Evolutionary conservation across 2,329 filamentous ascomycete species (phyloP).

Genomic region (Scedosporium dehoogii): DNA sequence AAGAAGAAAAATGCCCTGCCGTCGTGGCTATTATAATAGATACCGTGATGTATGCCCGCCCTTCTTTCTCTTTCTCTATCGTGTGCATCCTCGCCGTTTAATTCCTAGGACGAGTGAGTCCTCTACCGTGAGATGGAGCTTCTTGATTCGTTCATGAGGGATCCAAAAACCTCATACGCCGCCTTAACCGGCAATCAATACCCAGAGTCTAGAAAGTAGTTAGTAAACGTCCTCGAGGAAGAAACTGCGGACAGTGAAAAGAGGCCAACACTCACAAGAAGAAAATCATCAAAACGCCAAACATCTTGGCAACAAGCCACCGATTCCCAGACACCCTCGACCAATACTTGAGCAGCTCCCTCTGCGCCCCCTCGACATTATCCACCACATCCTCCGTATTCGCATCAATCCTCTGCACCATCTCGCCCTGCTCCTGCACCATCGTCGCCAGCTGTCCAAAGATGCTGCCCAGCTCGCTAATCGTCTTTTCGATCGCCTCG

Average conservation of each 20-base stretch:
- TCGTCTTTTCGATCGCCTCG: conserved; percentile 92
- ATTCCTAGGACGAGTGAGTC: too few species aligned
- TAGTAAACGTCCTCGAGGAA: conserved; percentile 10
- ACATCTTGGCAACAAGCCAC: conserved; percentile 81
- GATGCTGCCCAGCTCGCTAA: conserved; percentile 78
- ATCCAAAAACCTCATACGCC: neutral
- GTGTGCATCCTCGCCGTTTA: neutral
- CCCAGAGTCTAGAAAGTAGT: conserved; percentile 43
- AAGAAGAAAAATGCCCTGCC: conserved; percentile 10
- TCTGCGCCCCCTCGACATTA: conserved; percentile 93
- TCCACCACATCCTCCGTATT: conserved; percentile 98
- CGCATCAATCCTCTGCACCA: conserved; percentile 94
- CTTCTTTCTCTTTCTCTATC: conserved; percentile 8
- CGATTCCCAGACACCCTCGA: conserved; percentile 85
- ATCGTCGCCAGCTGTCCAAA: conserved; percentile 93
- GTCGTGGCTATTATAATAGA: neutral
- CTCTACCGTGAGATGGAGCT: conserved; percentile 3
- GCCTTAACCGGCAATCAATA: conserved; percentile 48
- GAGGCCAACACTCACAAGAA: conserved; percentile 44
- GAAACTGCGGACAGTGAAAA: conserved; percentile 4
- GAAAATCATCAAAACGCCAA: conserved; percentile 86
- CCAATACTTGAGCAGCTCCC: conserved; percentile 96
- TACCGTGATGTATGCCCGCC: conserved; percentile 5
- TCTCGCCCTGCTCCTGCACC: conserved; percentile 95
- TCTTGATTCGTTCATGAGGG: neutral